phyloP scores from a whole-genome alignment of 371 early-diverging fungal genomes.

The Amoeboaphelidium occidentale region DNA sequence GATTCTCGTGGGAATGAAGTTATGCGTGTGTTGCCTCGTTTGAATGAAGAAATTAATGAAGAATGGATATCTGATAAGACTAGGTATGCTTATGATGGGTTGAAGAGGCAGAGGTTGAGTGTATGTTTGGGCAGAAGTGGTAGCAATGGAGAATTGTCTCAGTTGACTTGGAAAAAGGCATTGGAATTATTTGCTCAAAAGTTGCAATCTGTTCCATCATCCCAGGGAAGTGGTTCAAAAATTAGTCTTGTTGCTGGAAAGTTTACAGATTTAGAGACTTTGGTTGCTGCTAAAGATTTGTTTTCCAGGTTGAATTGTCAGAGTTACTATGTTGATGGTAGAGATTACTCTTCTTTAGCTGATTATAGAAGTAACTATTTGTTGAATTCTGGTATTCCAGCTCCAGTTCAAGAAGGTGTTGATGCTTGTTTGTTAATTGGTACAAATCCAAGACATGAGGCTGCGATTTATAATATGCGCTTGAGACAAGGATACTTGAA shows the following conservation, averaged over 20 bases:
- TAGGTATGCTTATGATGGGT: constrained; percentile 78
- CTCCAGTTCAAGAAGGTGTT: constrained; percentile 56
- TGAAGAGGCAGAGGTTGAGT: constrained; percentile 80
- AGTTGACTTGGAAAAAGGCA: constrained; percentile 66
- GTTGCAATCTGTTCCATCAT: constrained; percentile 26
- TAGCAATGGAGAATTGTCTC: constrained; percentile 47
- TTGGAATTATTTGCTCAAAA: constrained; percentile 41
- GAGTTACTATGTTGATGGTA: constrained; percentile 47
- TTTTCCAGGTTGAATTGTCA: constrained; percentile 65
- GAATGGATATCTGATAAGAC: constrained; percentile 98
- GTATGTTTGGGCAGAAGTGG: constrained; percentile 65
- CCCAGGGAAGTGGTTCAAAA: too few species aligned
- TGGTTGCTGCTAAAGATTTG: constrained; percentile 72
- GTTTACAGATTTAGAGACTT: constrained; percentile 56
- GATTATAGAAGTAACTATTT: constrained; percentile 78
- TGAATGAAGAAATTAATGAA: constrained; percentile 89
- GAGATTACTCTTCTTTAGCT: constrained; percentile 14
- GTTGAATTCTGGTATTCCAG: constrained; percentile 47
- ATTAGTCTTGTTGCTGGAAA: constrained; percentile 80
- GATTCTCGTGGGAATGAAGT: constrained; percentile 91
- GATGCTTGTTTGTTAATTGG: constrained; percentile 77
- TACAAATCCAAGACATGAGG: constrained; percentile 91
- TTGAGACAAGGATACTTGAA: constrained; percentile 77
- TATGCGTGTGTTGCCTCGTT: constrained; percentile 76
- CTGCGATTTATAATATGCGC: constrained; percentile 78